These are phyloP conservation scores for Coccomyxa sp. DNA, from an alignment of 139 green algal species.

Conservation along the genomic window DNA sequence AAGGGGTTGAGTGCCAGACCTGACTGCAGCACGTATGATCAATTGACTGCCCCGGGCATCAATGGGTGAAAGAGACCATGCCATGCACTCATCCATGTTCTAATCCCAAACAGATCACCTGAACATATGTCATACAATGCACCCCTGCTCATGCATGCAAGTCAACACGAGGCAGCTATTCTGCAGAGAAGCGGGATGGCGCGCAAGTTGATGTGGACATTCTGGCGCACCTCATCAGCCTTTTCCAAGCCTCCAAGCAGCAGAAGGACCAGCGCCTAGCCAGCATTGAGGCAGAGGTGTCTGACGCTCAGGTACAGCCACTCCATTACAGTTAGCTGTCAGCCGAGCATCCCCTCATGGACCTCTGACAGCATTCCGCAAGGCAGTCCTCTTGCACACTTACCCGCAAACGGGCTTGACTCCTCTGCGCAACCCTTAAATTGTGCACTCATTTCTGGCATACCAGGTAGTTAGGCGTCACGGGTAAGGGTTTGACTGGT, in stretches of 20 bases:
- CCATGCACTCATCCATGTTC: no score
- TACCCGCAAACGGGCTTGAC: no score
- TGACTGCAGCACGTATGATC: no score
- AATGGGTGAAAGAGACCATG: not conserved
- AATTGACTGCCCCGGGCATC: not conserved
- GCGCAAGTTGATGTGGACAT: not conserved
- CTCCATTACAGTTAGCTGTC: not conserved
- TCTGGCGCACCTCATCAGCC: not conserved
- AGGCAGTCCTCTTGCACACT: not conserved
- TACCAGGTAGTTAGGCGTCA: no score
- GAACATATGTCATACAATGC: not conserved
- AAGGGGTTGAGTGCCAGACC: no score
- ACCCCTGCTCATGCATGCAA: not conserved
- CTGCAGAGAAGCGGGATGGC: not conserved
- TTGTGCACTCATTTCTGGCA: no score
- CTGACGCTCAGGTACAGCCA: not conserved
- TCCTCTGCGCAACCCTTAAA: no score
- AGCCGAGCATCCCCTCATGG: no score
- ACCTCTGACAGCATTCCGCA: not conserved
- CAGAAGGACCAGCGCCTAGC: not conserved
- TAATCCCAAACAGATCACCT: not conserved
- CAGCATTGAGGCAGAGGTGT: not conserved
- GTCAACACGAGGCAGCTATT: not conserved
- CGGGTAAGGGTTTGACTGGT: no score
- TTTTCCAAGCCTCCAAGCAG: not conserved